These are phyloP conservation scores for Didymellaceae sp. DNA, from an alignment of 2,329 filamentous ascomycete genomes.

Conservation along the genomic window DNA sequence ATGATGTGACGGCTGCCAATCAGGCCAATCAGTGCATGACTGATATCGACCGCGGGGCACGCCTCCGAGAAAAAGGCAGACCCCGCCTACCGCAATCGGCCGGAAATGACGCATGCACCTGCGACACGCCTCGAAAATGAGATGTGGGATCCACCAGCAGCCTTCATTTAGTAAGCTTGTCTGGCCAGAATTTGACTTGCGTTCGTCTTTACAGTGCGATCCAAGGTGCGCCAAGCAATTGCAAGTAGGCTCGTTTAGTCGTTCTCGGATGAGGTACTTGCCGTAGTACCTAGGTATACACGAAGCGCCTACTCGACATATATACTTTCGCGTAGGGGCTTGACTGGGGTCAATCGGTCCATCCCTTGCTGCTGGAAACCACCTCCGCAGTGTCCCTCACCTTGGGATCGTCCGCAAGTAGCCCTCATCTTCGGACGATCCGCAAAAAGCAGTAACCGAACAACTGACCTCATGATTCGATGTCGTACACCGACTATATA, in stretches of 20 bases:
- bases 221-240: background rate
- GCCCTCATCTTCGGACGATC: background rate
- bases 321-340: background rate
- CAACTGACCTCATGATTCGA: slow-evolving; percentile 5
- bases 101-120: slow-evolving; percentile 17
- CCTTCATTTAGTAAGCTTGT: background rate
- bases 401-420: background rate
- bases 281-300: too few species aligned
- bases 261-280: background rate
- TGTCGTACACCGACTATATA: slow-evolving; percentile 3
- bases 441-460: background rate
- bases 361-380: background rate
- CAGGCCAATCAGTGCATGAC: slow-evolving; percentile 13
- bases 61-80: slow-evolving; percentile 12
- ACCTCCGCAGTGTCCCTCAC: background rate
- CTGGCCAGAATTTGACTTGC: background rate
- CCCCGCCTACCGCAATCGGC: slow-evolving; percentile 11
- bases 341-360: background rate
- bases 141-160: background rate
- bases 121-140: background rate
- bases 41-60: slow-evolving; percentile 1
- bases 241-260: background rate
- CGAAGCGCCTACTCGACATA: too few species aligned
- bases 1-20: slow-evolving; percentile 11
- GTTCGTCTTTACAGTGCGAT: background rate